phyloP scores from a whole-genome alignment of 2,329 filamentous ascomycete species.

The Aspergillus tubingensis region DNA sequence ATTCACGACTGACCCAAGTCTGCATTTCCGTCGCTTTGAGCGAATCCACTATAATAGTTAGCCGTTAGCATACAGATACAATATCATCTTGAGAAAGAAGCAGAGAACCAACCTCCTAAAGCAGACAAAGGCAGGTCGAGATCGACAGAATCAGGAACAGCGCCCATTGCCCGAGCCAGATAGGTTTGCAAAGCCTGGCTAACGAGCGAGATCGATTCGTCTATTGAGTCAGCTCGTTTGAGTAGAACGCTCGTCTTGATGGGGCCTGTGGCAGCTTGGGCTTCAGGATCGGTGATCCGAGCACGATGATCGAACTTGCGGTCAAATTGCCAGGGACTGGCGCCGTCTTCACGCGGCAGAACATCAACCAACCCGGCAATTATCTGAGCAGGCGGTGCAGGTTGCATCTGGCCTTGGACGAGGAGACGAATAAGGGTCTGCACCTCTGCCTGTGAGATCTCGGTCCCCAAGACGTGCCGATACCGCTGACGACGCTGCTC shows the following conservation, averaged over 20 bases:
- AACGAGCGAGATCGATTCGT: background rate
- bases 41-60: constrained; percentile 17
- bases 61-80: background rate
- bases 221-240: background rate
- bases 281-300: background rate
- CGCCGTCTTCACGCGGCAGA: constrained; percentile 17
- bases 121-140: constrained; percentile 24
- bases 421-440: constrained; percentile 22
- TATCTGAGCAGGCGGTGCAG: constrained; percentile 14
- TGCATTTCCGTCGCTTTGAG: constrained; percentile 26
- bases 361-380: constrained; percentile 24
- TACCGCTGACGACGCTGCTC: constrained; percentile 24
- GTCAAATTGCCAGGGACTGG: constrained; percentile 21
- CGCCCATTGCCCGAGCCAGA: constrained; percentile 23
- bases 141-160: constrained; percentile 24
- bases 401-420: constrained; percentile 19
- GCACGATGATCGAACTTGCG: constrained; percentile 26
- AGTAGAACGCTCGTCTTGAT: background rate
- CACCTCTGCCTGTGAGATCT: constrained; percentile 21
- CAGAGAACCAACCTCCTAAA: constrained; percentile 13
- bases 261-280: too few species aligned
- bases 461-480: constrained; percentile 25
- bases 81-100: background rate
- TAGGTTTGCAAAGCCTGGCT: constrained; percentile 19
- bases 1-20: constrained; percentile 24